Evolutionary conservation across 345 rosid genomes (phyloP).

Genomic region (Pistacia integerrima): DNA sequence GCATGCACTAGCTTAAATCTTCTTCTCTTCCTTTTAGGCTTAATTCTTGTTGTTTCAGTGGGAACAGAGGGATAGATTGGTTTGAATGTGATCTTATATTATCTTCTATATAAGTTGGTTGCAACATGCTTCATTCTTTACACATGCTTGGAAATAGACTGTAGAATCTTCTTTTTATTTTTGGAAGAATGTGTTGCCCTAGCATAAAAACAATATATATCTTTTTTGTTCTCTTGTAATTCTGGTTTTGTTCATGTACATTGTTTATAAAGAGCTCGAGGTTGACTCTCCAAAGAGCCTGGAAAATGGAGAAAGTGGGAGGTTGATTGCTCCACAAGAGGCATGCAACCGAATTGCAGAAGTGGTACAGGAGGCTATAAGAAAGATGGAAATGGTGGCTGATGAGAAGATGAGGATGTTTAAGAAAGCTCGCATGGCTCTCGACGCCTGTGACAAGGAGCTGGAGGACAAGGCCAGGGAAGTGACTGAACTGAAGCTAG

Average conservation of each 20-base stretch:
- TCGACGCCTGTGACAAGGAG: conserved; percentile 87
- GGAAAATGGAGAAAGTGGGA: conserved; percentile 80
- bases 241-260: background rate
- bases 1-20: background rate
- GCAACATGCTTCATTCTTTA: background rate
- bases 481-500: conserved; percentile 69
- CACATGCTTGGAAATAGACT: background rate
- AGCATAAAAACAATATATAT: background rate
- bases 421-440: conserved; percentile 78
- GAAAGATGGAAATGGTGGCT: conserved; percentile 98
- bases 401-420: conserved; percentile 94
- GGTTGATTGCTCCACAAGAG: conserved; percentile 88
- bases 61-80: background rate
- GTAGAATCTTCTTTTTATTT: background rate
- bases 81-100: background rate
- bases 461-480: conserved; percentile 93
- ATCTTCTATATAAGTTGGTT: background rate
- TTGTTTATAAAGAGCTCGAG: conserved; percentile 64
- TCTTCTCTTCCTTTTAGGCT: background rate
- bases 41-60: background rate
- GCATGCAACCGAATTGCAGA: conserved; percentile 96
- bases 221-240: background rate
- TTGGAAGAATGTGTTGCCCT: conserved; percentile 2
- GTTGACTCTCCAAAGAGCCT: conserved; percentile 81
- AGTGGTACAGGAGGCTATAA: conserved; percentile 89